Percentiles rank a stretch among this genome's conserved stretches.
These are phyloP conservation scores for Trichoderma asperelloides DNA, from an alignment of 495 filamentous ascomycete species.

Conservation along the genomic window DNA sequence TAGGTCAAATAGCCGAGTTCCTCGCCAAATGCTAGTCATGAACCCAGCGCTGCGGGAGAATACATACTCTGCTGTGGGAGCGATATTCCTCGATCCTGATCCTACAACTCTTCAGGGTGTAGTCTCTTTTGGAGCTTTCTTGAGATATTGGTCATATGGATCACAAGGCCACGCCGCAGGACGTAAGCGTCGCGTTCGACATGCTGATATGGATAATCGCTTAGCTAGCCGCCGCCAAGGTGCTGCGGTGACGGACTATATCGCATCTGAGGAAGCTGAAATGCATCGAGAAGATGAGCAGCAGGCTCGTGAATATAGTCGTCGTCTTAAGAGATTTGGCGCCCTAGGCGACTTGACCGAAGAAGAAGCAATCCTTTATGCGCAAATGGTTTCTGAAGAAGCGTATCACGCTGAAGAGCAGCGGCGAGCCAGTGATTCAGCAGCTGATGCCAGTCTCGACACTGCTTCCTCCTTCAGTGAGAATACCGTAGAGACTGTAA, in stretches of 20 bases:
- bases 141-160: conserved; percentile 92
- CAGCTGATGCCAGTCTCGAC: conserved; percentile 35
- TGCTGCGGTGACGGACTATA: conserved; percentile 54
- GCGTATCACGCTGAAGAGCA: conserved; percentile 52
- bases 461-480: conserved; percentile 37
- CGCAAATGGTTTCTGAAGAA: conserved; percentile 80
- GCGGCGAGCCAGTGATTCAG: conserved; percentile 43
- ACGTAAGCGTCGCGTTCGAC: conserved; percentile 37
- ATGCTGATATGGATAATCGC: conserved; percentile 35
- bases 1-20: conserved; percentile 70
- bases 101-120: conserved; percentile 84
- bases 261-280: conserved; percentile 72
- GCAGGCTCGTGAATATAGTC: conserved; percentile 48
- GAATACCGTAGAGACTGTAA: conserved; percentile 39
- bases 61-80: conserved; percentile 75
- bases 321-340: conserved; percentile 70
- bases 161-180: conserved; percentile 42
- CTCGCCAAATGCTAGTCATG: conserved; percentile 30
- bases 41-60: conserved; percentile 37
- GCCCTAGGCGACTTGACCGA: conserved; percentile 64
- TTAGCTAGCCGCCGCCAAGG: conserved; percentile 28
- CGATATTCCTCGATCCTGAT: conserved; percentile 81
- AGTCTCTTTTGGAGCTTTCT: conserved; percentile 74
- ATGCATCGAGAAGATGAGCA: conserved; percentile 61
- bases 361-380: conserved; percentile 84